A percentile compares a stretch with the other conserved stretches of the same genome.
Evolutionary conservation across 2,329 filamentous ascomycete species (phyloP).

Genomic region (Xylaria sp.): DNA sequence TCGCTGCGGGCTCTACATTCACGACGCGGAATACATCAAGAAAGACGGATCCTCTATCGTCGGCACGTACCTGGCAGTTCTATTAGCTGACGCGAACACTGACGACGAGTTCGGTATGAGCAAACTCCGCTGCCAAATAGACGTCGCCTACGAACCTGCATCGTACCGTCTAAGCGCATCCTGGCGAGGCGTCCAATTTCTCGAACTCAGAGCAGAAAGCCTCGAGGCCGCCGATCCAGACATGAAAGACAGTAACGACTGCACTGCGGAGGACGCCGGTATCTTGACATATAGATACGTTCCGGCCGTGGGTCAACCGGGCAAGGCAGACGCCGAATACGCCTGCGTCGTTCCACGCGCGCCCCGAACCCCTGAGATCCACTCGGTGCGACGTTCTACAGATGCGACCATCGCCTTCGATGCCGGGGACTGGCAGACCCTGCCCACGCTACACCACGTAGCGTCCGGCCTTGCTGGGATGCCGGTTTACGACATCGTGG

Average conservation of each 20-base stretch:
- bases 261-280: constrained; percentile 54
- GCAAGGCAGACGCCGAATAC: constrained; percentile 66
- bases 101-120: constrained; percentile 70
- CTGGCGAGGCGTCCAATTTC: constrained; percentile 57
- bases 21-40: constrained; percentile 68
- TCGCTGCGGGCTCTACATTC: constrained; percentile 69
- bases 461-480: constrained; percentile 63
- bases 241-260: constrained; percentile 20
- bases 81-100: constrained; percentile 71
- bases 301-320: constrained; percentile 62
- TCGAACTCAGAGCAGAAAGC: constrained; percentile 52
- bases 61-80: constrained; percentile 66
- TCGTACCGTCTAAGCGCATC: constrained; percentile 54
- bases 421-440: constrained; percentile 60
- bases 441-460: constrained; percentile 72
- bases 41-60: constrained; percentile 58
- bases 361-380: constrained; percentile 44
- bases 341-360: constrained; percentile 54
- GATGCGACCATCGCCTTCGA: constrained; percentile 61
- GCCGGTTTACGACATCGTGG: constrained; percentile 64
- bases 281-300: constrained; percentile 69
- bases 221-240: constrained; percentile 48
- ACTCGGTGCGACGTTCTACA: constrained; percentile 52
- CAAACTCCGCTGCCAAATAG: constrained; percentile 65
- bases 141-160: constrained; percentile 52